Evolutionary conservation across 306 rosid species (phyloP).

Genomic region (Erythrophleum fordii): DNA sequence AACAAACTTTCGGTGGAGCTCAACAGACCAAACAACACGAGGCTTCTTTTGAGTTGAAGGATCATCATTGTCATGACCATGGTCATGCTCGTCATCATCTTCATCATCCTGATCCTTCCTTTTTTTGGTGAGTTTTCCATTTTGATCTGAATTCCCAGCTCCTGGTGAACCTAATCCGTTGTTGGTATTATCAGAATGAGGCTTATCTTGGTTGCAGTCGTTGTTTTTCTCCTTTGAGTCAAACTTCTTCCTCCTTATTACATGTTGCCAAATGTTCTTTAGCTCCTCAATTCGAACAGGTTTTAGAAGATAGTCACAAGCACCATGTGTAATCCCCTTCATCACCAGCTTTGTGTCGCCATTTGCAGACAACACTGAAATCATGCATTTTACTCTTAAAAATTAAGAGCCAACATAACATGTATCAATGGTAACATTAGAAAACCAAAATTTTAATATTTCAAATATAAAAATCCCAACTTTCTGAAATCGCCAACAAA

Average conservation of each 20-base stretch:
- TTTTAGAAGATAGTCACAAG: constrained; percentile 94
- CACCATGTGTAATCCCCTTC: constrained; percentile 98
- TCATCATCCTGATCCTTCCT: constrained; percentile 86
- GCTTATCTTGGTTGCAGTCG: constrained; percentile 54
- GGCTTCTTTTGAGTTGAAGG: constrained; percentile 88
- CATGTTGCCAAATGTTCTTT: constrained; percentile 98
- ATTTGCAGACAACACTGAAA: constrained; percentile 86
- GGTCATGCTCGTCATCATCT: constrained; percentile 74
- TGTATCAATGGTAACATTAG: neutral
- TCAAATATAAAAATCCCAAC: constrained; percentile 20
- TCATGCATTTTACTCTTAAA: constrained; percentile 28
- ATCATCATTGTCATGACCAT: constrained; percentile 72
- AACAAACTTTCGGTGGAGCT: constrained; percentile 93
- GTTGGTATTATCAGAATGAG: constrained; percentile 39
- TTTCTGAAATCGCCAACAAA: constrained; percentile 10
- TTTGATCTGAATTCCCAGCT: constrained; percentile 58
- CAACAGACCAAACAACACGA: constrained; percentile 98
- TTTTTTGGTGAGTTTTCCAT: constrained; percentile 66
- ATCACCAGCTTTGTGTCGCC: constrained; percentile 87
- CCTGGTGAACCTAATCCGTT: constrained; percentile 53
- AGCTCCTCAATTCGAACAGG: constrained; percentile 96
- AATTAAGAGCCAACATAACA: neutral
- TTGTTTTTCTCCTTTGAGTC: constrained; percentile 69
- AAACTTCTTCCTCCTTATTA: constrained; percentile 78
- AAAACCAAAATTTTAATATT: constrained; percentile 27